These are phyloP conservation scores for Sporisorium exsertum DNA, from an alignment of 1,284 basidiomycete genomes.

Conservation along the genomic window DNA sequence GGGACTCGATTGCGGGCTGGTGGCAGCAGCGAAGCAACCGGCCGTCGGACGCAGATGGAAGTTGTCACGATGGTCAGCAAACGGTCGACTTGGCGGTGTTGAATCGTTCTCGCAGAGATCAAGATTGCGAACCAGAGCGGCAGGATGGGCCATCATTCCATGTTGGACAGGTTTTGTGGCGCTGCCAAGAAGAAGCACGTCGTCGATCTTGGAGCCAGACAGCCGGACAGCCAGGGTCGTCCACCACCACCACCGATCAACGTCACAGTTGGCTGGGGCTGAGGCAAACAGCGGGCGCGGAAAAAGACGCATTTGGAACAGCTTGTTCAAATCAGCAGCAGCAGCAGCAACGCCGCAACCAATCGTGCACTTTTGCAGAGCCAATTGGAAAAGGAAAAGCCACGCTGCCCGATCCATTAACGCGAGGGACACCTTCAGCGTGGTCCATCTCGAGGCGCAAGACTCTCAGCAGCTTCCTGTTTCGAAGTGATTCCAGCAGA, in stretches of 20 bases:
- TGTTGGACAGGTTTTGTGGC: not conserved
- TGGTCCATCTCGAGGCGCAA: conserved; percentile 4
- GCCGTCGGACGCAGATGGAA: conserved; percentile 11
- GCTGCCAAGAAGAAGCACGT: conserved; percentile 15
- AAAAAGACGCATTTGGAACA: conserved; percentile 36
- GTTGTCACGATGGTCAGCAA: not conserved
- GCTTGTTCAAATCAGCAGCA: not conserved
- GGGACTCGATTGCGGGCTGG: not conserved
- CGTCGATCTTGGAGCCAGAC: conserved; percentile 21
- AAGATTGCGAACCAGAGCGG: not conserved
- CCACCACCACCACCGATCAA: not conserved
- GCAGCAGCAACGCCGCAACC: not conserved
- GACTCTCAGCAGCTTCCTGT: conserved; percentile 10
- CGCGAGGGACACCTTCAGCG: conserved; percentile 22
- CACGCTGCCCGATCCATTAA: not conserved
- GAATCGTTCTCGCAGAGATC: not conserved
- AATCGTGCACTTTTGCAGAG: conserved; percentile 1
- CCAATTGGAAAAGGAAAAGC: not conserved
- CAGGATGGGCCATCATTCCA: not conserved
- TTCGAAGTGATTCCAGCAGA: not conserved
- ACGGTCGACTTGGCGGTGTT: conserved; percentile 3
- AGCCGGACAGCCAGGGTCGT: conserved; percentile 14
- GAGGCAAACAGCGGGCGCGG: not conserved
- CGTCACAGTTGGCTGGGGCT: not conserved
- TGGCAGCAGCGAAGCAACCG: conserved; percentile 8